These are phyloP conservation scores for Phytophthora melonis DNA, from an alignment of 352 stramenopile species.

Conservation along the genomic window DNA sequence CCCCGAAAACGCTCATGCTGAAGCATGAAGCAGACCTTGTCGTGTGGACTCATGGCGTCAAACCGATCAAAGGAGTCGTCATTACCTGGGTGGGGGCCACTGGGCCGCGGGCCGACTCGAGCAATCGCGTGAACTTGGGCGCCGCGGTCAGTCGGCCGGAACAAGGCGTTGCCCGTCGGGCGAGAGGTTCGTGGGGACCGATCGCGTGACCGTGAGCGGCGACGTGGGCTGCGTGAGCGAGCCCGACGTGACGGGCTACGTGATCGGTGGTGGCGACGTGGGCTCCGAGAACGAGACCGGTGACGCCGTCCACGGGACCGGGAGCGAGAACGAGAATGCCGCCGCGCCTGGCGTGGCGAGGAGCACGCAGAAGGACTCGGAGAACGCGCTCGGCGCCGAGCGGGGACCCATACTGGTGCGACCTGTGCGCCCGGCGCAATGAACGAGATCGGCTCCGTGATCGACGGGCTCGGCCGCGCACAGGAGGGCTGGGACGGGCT, in stretches of 20 bases:
- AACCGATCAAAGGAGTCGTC: too few relatives aligned
- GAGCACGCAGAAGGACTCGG: background rate
- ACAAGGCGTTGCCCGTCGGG: background rate
- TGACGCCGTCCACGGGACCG: too few relatives aligned
- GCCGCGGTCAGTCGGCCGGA: background rate
- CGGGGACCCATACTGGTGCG: background rate
- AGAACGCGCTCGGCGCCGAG: background rate
- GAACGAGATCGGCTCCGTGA: background rate
- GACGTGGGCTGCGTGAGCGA: background rate
- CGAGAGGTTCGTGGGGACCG: background rate
- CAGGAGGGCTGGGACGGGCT: background rate
- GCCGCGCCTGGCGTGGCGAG: too few relatives aligned
- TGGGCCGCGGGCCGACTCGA: too few relatives aligned
- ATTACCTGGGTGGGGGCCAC: too few relatives aligned
- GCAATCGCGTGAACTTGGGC: constrained; percentile 6
- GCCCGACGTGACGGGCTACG: too few relatives aligned
- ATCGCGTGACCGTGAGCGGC: background rate
- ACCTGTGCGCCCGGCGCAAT: background rate
- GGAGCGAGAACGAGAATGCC: too few relatives aligned
- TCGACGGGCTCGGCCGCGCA: background rate
- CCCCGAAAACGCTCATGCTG: constrained; percentile 7
- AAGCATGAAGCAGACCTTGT: constrained; percentile 25
- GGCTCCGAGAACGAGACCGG: too few relatives aligned
- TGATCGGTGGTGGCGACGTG: too few relatives aligned
- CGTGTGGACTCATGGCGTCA: too few relatives aligned